phyloP scores from a whole-genome alignment of 1,139 yeast species.

The Yamadazyma dushanensis region DNA sequence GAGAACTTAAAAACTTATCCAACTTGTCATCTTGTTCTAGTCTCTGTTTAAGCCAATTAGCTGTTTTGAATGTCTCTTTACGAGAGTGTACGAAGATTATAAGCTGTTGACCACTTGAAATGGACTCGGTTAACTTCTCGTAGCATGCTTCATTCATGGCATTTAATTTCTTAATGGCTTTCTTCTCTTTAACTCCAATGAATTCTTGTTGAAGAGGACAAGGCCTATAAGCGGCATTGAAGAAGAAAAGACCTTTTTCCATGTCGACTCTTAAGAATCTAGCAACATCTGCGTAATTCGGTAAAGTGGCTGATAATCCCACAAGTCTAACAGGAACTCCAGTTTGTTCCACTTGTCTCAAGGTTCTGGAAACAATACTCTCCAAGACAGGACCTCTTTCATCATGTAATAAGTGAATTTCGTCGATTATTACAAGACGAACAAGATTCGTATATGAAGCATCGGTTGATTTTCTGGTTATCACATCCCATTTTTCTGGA shows the following conservation, averaged over 20 bases:
- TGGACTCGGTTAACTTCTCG: conserved; percentile 73
- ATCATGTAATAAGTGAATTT: conserved; percentile 89
- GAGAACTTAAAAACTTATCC: conserved; percentile 47
- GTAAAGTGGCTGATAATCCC: conserved; percentile 92
- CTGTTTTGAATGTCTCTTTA: conserved; percentile 86
- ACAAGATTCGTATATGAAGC: conserved; percentile 63
- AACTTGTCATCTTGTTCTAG: conserved; percentile 57
- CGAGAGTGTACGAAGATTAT: conserved; percentile 93
- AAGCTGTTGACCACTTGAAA: conserved; percentile 61
- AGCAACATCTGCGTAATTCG: conserved; percentile 89
- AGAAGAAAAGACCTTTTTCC: conserved; percentile 64
- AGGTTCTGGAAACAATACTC: conserved; percentile 76
- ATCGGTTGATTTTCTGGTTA: conserved; percentile 75
- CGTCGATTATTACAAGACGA: conserved; percentile 82
- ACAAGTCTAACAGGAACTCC: conserved; percentile 61
- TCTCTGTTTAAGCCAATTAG: conserved; percentile 67
- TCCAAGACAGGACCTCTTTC: conserved; percentile 95
- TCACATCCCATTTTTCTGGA: conserved; percentile 98
- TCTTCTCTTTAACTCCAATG: conserved; percentile 84
- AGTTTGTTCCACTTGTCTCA: conserved; percentile 47
- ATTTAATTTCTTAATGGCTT: conserved; percentile 71
- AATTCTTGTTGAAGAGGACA: conserved; percentile 90
- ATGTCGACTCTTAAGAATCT: conserved; percentile 70
- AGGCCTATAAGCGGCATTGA: conserved; percentile 84
- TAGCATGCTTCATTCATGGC: conserved; percentile 93